Evolutionary conservation across 768 basidiomycete species (phyloP), one percentile per base, ranked within the genome.

Genomic region (Naganishia antarctica): DNA sequence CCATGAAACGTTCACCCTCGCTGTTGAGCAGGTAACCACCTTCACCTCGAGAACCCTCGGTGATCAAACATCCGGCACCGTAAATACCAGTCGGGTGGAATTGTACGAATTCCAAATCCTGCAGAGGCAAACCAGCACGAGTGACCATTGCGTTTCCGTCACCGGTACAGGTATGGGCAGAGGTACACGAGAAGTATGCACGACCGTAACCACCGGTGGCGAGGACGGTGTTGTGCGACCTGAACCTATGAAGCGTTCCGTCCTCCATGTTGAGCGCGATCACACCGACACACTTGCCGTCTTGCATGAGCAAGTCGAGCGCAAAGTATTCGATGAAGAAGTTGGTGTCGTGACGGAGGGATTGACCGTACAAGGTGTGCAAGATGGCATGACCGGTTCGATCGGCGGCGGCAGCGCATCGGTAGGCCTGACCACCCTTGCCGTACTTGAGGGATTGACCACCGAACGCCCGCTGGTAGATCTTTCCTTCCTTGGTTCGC

Each of bases 261-360:
- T 98, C 96, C 81, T 99, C 96, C 91, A 97, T 94, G 83, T 97
- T 99, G 70, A 98, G 84, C 15, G 96, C 96, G 76, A 98, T 89
- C 58, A 99, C 96, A 81, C 96, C 96, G 64, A 99, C 93, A 81
- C 96, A 99, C 80, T 97, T 91, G 71, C 93, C 96, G 68, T 89
- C 91, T 77, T 98, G 83, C 96, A 99, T 99, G 78, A 99, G 91
- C 66, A 99, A 82, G 78, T 99, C 96, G 63, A 94, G 85, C n/a
- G 94, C 96, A 78, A 99, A 98, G 80, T 94, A 99, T 79, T 99
- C 96, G 79, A 99, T 98, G 82, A 99, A 99, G 81, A 97, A 99
- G 80, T 98, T 94, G 78, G 96, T 98, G 83, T 98, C 87, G 83
- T 99, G 96, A 64, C 91, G 88, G 66, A 99, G 85, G 64, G 94